Evolutionary conservation across 1,284 basidiomycete genomes (phyloP).

Genomic region (Cryptococcus floricola): DNA sequence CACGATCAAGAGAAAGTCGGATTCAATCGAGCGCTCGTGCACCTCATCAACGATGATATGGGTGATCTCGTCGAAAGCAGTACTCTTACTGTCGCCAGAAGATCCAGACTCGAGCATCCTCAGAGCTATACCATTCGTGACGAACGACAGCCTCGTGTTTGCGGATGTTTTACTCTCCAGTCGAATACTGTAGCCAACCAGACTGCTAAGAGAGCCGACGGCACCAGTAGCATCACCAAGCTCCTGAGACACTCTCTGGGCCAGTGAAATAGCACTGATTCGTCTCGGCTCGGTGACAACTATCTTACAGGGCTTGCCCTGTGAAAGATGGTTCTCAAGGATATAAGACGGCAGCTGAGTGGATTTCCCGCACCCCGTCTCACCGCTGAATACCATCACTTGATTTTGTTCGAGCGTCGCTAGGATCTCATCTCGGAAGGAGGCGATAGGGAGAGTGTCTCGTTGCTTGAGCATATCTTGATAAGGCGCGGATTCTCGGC

Average conservation of each 20-base stretch:
- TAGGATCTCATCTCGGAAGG: slow-evolving; percentile 73
- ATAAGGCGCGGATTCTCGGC: slow-evolving; percentile 64
- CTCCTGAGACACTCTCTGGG: slow-evolving; percentile 90
- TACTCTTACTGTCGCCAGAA: slow-evolving; percentile 62
- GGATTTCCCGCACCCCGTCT: slow-evolving; percentile 98
- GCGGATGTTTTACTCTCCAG: slow-evolving; percentile 82
- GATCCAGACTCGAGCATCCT: slow-evolving; percentile 78
- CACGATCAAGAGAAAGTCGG: slow-evolving; percentile 94
- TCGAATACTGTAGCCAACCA: slow-evolving; percentile 94
- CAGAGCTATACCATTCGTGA: slow-evolving; percentile 93
- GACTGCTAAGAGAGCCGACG: slow-evolving; percentile 73
- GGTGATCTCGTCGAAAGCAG: slow-evolving; percentile 90
- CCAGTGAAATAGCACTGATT: slow-evolving; percentile 95
- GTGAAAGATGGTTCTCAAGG: slow-evolving; percentile 80
- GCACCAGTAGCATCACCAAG: slow-evolving; percentile 78
- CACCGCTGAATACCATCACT: slow-evolving; percentile 89
- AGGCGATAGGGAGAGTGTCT: slow-evolving; percentile 79
- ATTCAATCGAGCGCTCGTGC: slow-evolving; percentile 95
- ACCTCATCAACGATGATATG: slow-evolving; percentile 50
- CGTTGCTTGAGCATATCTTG: slow-evolving; percentile 67
- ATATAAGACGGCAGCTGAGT: slow-evolving; percentile 96
- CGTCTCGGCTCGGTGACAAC: slow-evolving; percentile 94
- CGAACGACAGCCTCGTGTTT: slow-evolving; percentile 75
- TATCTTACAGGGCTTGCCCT: slow-evolving; percentile 82
- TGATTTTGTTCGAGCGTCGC: slow-evolving; percentile 71